Evolutionary conservation across 371 early-diverging fungal genomes (phyloP), one percentile per base, ranked within the genome.

Genomic region (Actinomortierella ambigua): DNA sequence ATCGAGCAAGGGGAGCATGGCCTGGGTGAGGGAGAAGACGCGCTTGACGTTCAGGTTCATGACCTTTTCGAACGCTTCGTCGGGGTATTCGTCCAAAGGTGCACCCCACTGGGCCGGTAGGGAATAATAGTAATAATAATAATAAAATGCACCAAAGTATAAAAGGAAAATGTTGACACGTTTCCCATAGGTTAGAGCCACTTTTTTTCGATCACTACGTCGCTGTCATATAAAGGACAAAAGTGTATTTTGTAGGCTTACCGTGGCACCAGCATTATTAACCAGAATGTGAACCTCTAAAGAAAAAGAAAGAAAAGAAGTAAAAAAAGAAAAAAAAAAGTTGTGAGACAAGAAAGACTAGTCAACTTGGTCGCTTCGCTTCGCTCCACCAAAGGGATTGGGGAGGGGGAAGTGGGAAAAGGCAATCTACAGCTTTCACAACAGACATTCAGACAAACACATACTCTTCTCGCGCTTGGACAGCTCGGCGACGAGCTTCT

Each of bases 1-100:
- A 59, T 87, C 84, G n/a, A 97, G 82, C 48, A 89, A 76, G 14
- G 95, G 94, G 20, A 94, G 63, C 57, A 90, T 85, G 15, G 87
- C 88, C 73, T 89, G 90, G 1, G 93, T 94, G 61, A 96, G 81
- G 13, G 86, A 88, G 59, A 95, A 97, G 47, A 93, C 79, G 43
- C 90, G 83, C 79, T 91, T 93, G 22, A 96, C 82, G 70, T 97
- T 97, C 50, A 98, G 81, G 49, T 90, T 92, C 85, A 98, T 85
- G 44, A 94, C 84, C 70, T 93, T 93, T 68, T 82, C 77, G 63
- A 88, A 92, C 14, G 90, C 91, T 1, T 58, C 61, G 50, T 91
- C 90, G 1, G 91, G 89, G 58, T 90, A 92, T 28, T 61, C 59
- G 43, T 82, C 88, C 3, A 91, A 48, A 13, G 82, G 68, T 14